A percentile compares a stretch with the other conserved stretches of the same genome.
phyloP scores from a whole-genome alignment of 108 stramenopile species.

The Cyclotella atomus region DNA sequence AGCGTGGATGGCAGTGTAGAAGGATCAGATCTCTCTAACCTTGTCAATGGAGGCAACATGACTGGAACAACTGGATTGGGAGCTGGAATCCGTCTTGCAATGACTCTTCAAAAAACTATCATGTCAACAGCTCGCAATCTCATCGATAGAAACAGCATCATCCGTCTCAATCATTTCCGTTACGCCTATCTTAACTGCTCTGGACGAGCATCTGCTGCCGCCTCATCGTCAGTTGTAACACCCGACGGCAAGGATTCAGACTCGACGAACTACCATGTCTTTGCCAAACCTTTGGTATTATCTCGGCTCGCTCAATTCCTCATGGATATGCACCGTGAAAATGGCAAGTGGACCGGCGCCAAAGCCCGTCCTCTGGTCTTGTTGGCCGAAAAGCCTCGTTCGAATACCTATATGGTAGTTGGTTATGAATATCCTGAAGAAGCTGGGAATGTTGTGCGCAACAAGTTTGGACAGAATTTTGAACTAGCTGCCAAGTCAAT shows the following conservation, averaged over 20 bases:
- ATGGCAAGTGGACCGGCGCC: slow-evolving; percentile 88
- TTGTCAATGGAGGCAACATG: slow-evolving; percentile 84
- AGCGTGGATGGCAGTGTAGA: slow-evolving; percentile 54
- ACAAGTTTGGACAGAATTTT: slow-evolving; percentile 88
- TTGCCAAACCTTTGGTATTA: slow-evolving; percentile 84
- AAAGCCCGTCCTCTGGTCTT: slow-evolving; percentile 87
- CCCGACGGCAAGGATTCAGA: slow-evolving; percentile 35
- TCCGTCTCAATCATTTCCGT: slow-evolving; percentile 82
- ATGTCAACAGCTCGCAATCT: slow-evolving; percentile 73
- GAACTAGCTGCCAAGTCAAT: slow-evolving; percentile 86
- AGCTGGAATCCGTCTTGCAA: slow-evolving; percentile 81
- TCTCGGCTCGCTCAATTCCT: slow-evolving; percentile 82
- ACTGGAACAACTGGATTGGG: slow-evolving; percentile 73
- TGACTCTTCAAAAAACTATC: slow-evolving; percentile 71
- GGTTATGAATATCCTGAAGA: slow-evolving; percentile 88
- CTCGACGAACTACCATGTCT: slow-evolving; percentile 55
- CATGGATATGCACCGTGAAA: slow-evolving; percentile 90
- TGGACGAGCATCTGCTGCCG: slow-evolving; percentile 42
- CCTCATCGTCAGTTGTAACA: slow-evolving; percentile 36
- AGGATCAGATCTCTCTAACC: slow-evolving; percentile 61
- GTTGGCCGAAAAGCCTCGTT: slow-evolving; percentile 80
- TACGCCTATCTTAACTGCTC: slow-evolving; percentile 84
- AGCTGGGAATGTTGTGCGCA: slow-evolving; percentile 71
- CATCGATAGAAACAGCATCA: slow-evolving; percentile 78
- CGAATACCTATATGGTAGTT: slow-evolving; percentile 85